Evolutionary conservation across 768 basidiomycete genomes (phyloP), one percentile per base, ranked within the genome.

Genomic region (Tricholoma terreum): DNA sequence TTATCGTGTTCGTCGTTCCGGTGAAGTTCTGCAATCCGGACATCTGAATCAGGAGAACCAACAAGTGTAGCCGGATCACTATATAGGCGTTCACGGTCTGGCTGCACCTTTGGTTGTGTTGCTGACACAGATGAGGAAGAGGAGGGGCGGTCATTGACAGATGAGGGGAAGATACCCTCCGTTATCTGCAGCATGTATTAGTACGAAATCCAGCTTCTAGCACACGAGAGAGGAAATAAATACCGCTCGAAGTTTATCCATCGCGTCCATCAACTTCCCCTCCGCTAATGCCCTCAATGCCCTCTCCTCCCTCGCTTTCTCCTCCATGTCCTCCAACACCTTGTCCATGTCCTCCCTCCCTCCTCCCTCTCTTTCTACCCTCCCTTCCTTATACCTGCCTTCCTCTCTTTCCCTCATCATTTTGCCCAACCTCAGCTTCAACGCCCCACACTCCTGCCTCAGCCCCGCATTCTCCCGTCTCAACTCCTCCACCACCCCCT

Each of bases 281-380:
- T 67, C 66, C 2, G 60, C 58, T 17, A 54, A 57, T 4, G 56
- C 48, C 10, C 62, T 56, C 35, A 64, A 36, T 4, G 43, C 27
- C 38, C 55, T 66, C 30, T 66, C 58, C 40, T 64, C 57, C 31
- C 56, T 53, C 45, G 58, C 21, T 2, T 60, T 51, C 38, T 58
- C 54, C n/a, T 57, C 56, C 15, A 61, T 57, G 33, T 53, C 56
- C 10, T 57, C 58, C 36, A 69, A 9, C 12, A 56, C 51, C 52
- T 43, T 54, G 48, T 63, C 58, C 50, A 67, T 60, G 27, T 63
- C 58, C 24, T 33, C 43, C 58, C 24, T 56, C 33, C 55, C 55
- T 22, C 52, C 60, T 42, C 42, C 35, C 19, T 36, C 24, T 34
- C 31, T 34, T 27, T 45, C 55, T 27, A 3, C 35, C 48, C 10